Conservation (phyloP, 768 basidiomycete genomes). For the Multifurca ochricompacta region DNA sequence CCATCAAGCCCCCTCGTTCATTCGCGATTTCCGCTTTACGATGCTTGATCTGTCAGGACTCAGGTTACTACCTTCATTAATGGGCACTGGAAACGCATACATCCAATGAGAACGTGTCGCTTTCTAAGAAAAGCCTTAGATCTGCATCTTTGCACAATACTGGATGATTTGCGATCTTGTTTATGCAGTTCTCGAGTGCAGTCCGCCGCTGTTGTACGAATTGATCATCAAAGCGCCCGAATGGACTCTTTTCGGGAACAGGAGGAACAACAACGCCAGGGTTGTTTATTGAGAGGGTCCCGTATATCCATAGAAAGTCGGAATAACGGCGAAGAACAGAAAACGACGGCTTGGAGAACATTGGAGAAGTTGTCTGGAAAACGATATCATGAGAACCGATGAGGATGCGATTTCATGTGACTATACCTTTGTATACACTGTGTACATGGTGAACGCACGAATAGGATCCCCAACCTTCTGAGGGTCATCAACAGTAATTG, state of each 20-base stretch:
- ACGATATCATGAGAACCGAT: neutral
- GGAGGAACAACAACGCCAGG: slow-evolving; percentile 97
- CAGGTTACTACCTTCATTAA: neutral
- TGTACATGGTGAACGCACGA: slow-evolving; percentile 91
- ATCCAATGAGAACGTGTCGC: slow-evolving; percentile 85
- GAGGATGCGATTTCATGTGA: neutral
- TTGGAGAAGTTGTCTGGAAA: slow-evolving; percentile 71
- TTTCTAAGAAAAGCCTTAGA: slow-evolving; percentile 84
- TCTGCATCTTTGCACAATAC: slow-evolving; percentile 84
- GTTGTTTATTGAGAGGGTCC: slow-evolving; percentile 80
- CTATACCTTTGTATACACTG: slow-evolving; percentile 79
- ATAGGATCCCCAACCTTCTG: slow-evolving; percentile 97
- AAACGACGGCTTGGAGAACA: slow-evolving; percentile 76
- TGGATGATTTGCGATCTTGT: slow-evolving; percentile 90
- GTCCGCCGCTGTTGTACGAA: slow-evolving; percentile 83
- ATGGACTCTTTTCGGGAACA: slow-evolving; percentile 89
- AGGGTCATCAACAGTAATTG: slow-evolving; percentile 92
- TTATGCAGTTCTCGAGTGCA: slow-evolving; percentile 83
- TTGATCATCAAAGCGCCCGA: slow-evolving; percentile 87
- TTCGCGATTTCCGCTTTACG: slow-evolving; percentile 68
- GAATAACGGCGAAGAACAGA: slow-evolving; percentile 96
- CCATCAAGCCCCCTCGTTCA: slow-evolving; percentile 77
- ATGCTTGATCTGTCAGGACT: slow-evolving; percentile 66
- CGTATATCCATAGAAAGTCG: slow-evolving; percentile 96
- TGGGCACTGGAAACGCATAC: slow-evolving; percentile 39